Evolutionary conservation across 1,284 basidiomycete genomes (phyloP).

Genomic region (Trametes versicolor): DNA sequence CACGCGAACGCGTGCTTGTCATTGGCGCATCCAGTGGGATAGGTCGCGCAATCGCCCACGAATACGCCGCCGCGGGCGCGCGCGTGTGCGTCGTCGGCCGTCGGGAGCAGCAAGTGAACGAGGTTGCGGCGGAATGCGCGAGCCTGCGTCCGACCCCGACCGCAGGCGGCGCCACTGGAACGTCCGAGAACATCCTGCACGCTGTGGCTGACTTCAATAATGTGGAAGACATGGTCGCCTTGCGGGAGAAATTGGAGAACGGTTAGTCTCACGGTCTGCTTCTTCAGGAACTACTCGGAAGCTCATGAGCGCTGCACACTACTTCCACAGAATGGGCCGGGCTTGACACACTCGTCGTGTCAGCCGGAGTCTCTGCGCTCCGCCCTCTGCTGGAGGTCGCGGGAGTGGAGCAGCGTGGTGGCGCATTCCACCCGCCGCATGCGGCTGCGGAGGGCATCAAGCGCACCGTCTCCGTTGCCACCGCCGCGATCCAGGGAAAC

Average conservation of each 20-base stretch:
- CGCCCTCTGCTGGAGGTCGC: conserved; percentile 82
- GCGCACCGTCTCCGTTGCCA: conserved; percentile 60
- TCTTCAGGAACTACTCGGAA: conserved; percentile 4
- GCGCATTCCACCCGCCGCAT: conserved; percentile 47
- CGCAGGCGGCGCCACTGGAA: conserved; percentile 15
- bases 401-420: conserved; percentile 59
- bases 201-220: conserved; percentile 73
- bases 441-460: conserved; percentile 59
- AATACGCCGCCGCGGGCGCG: conserved; percentile 82
- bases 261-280: conserved; percentile 54
- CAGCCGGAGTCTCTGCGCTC: conserved; percentile 88
- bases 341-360: conserved; percentile 86
- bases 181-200: conserved; percentile 41
- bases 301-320: conserved; percentile 6
- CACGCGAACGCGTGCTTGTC: conserved; percentile 77
- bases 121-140: conserved; percentile 72
- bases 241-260: conserved; percentile 65
- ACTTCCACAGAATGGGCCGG: conserved; percentile 75
- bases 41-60: conserved; percentile 77
- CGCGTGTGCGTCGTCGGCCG: conserved; percentile 83
- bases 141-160: conserved; percentile 30
- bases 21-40: conserved; percentile 88
- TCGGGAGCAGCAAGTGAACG: conserved; percentile 63
- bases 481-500: conserved; percentile 66
- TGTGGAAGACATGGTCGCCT: conserved; percentile 72